Evolutionary conservation across 345 rosid species (phyloP), one percentile per base, ranked within the genome.

Genomic region (Lagerstroemia speciosa): DNA sequence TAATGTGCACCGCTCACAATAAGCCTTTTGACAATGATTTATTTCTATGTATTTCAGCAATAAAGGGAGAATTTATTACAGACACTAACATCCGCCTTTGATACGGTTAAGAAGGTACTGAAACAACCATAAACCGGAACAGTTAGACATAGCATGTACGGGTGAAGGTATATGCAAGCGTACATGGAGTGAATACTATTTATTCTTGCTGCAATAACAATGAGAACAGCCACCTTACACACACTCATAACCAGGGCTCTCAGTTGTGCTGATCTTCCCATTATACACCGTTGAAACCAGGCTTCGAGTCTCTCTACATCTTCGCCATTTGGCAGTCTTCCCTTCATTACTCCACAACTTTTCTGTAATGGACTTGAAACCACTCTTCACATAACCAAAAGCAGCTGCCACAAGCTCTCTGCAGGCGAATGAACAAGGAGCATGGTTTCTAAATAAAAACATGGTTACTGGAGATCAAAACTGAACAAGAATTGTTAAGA

Each of bases 231-330:
- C 45, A n/a, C 29, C 38, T 77, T 77, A 87, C 65, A 86, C 94
- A 63, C 83, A 85, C 65, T 85, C 93, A 8, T 78, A 87, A 45
- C 77, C 87, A 3, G 78, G 64, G 62, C 79, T 70, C 40, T 87
- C 90, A 2, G 74, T 65, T 20, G 78, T 72, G 62, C 73, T 79
- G 80, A 72, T 83, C 78, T 81, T 78, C 78, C 83, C 89, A 65
- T 69, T 79, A 75, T 92, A 90, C 43, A 81, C 37, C 37, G 17
- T 78, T 16, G 90, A 76, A 53, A 87, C 74, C 65, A 89, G 90
- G 65, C 82, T 75, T 6, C 87, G 79, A 14, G 77, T 69, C 74
- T 92, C 96, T 78, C 82, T 87, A 79, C 82, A 79, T 85, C 81
- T 87, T 8, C 77, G 77, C 91, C 89, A 83, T 74, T 73, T 85